Conservation (phyloP, 352 stramenopile species). For the Phytophthora aleatoria region DNA sequence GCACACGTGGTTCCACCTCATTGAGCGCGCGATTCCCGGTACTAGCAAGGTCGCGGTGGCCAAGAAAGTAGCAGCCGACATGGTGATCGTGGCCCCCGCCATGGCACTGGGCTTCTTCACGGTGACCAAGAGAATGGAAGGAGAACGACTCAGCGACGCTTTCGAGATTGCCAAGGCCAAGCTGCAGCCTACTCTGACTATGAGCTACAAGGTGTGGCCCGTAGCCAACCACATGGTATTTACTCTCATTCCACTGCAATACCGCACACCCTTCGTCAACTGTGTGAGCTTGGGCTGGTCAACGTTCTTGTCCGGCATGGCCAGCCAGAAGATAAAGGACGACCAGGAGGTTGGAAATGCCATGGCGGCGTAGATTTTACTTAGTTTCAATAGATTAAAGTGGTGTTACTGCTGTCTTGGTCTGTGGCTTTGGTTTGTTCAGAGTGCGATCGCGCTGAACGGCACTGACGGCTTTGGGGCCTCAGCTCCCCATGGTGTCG, state of each 20-base stretch:
- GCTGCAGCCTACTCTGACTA: slow-evolving; percentile 38
- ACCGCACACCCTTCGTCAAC: slow-evolving; percentile 59
- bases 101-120: slow-evolving; percentile 52
- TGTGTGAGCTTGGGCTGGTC: slow-evolving; percentile 59
- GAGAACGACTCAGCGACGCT: slow-evolving; percentile 35
- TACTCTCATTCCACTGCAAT: slow-evolving; percentile 51
- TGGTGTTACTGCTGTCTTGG: background rate
- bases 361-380: background rate
- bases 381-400: slow-evolving; percentile 10
- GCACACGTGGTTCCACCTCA: slow-evolving; percentile 89
- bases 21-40: slow-evolving; percentile 61
- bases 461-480: slow-evolving; percentile 17
- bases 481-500: slow-evolving; percentile 7
- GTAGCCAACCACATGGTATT: slow-evolving; percentile 57
- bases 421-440: background rate
- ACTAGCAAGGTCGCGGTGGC: slow-evolving; percentile 31
- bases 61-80: slow-evolving; percentile 51
- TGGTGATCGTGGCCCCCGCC: slow-evolving; percentile 46
- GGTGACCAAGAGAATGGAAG: slow-evolving; percentile 47
- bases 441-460: slow-evolving; percentile 17
- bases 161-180: slow-evolving; percentile 44
- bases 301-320: slow-evolving; percentile 52
- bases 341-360: background rate
- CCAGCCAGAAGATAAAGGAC: slow-evolving; percentile 28
- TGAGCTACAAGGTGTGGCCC: slow-evolving; percentile 60